These are phyloP conservation scores for Luzula sylvatica DNA, from an alignment of 176 grass and related monocot species.

Conservation along the genomic window DNA sequence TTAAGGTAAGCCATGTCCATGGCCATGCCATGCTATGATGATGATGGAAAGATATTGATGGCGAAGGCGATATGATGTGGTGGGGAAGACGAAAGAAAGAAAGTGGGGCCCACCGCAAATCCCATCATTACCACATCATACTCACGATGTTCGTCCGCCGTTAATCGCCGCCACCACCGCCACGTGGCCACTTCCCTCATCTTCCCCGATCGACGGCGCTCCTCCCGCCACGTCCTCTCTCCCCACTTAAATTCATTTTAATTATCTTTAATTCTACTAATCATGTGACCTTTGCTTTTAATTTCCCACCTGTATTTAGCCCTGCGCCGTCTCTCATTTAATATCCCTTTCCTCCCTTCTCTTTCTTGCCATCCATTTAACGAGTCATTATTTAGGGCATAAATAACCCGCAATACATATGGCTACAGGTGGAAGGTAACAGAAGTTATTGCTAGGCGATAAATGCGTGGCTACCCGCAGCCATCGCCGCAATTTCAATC, in stretches of 20 bases:
- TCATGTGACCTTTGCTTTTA: too few relatives aligned
- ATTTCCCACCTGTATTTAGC: too few relatives aligned
- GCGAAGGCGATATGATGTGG: not conserved
- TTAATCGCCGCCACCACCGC: conserved; percentile 7
- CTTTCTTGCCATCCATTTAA: not conserved
- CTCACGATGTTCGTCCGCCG: conserved; percentile 19
- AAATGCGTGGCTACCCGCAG: conserved; percentile 6
- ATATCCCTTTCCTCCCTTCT: not conserved
- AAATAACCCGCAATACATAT: not conserved
- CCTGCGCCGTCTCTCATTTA: too few relatives aligned
- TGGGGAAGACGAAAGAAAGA: too few relatives aligned
- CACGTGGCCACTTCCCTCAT: conserved; percentile 13
- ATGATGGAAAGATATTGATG: not conserved
- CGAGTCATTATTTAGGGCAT: not conserved
- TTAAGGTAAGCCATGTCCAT: too few relatives aligned
- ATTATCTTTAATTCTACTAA: too few relatives aligned
- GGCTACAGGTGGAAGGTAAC: not conserved
- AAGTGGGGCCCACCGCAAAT: too few relatives aligned
- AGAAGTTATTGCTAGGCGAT: not conserved
- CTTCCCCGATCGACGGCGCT: not conserved
- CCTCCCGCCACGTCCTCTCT: conserved; percentile 11
- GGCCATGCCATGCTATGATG: not conserved
- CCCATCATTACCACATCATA: conserved; percentile 10
- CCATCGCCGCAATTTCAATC: conserved; percentile 21
- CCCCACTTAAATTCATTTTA: too few relatives aligned